Evolutionary conservation across 2,329 filamentous ascomycete genomes (phyloP).

Genomic region (Allantophomopsis cytisporea): DNA sequence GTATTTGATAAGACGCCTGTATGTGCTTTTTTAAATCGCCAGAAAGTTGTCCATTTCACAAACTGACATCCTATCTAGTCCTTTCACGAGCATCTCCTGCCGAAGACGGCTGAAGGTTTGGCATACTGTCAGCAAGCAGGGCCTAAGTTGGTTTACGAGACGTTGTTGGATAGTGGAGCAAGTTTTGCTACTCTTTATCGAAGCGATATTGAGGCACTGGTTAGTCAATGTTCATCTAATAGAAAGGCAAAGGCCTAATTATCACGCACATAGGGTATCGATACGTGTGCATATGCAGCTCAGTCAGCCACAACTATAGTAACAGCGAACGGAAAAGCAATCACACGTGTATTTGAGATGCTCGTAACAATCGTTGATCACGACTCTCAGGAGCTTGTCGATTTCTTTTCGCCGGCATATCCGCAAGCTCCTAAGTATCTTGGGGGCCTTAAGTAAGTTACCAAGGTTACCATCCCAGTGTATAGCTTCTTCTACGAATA

Average conservation of each 20-base stretch:
- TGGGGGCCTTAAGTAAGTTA: too few relatives aligned
- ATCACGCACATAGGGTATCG: conserved; percentile 11
- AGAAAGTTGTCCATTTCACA: background rate
- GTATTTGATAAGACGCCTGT: background rate
- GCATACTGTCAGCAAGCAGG: conserved; percentile 7
- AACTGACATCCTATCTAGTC: background rate
- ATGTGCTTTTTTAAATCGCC: background rate
- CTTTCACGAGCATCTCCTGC: too few relatives aligned
- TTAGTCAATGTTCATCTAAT: too few relatives aligned
- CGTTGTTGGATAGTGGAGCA: conserved; percentile 28
- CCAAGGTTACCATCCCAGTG: too few relatives aligned
- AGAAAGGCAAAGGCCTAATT: too few relatives aligned
- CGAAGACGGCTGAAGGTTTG: background rate
- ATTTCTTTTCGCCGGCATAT: conserved; percentile 1
- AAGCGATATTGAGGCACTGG: conserved; percentile 20
- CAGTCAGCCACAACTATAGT: conserved; percentile 15
- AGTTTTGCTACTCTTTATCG: conserved; percentile 24
- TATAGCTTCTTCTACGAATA: too few relatives aligned
- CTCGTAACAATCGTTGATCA: conserved; percentile 17
- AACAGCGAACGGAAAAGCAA: conserved; percentile 8
- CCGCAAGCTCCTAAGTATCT: too few relatives aligned
- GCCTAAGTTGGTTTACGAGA: conserved; percentile 18
- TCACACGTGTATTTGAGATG: conserved; percentile 21
- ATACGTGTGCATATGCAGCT: conserved; percentile 20
- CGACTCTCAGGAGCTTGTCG: conserved; percentile 12